Percentiles rank a stretch among this genome's conserved stretches.
phyloP scores from a whole-genome alignment of 805 yeast species.

The Lipomyces spencermartinsiae region DNA sequence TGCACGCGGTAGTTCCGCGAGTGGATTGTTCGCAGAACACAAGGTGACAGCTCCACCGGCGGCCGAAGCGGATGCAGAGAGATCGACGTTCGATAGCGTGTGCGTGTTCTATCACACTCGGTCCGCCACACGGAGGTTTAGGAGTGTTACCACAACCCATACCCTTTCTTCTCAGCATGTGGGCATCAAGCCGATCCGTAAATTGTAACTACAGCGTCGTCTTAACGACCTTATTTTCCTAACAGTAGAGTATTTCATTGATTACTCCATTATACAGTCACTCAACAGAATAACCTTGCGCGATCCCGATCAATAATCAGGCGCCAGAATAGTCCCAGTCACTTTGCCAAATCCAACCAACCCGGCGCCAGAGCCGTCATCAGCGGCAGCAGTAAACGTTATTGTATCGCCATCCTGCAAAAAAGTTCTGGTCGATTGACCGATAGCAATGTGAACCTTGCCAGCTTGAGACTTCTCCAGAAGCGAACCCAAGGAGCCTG shows the following conservation, averaged over 20 bases:
- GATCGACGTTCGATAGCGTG: no score
- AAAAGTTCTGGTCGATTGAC: conserved; percentile 20
- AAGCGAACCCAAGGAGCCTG: conserved; percentile 37
- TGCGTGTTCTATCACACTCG: no score
- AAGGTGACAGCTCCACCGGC: no score
- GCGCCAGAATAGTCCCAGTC: conserved; percentile 26
- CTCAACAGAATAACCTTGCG: neutral
- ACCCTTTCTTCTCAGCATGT: no score
- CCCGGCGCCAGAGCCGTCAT: conserved; percentile 16
- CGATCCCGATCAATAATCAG: neutral
- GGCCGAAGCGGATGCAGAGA: no score
- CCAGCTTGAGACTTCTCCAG: conserved; percentile 39
- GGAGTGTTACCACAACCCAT: no score
- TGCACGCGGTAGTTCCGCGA: no score
- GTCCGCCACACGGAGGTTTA: no score
- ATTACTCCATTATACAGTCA: neutral
- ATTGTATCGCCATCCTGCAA: conserved; percentile 38
- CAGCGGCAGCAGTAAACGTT: conserved; percentile 32
- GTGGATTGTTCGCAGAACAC: no score
- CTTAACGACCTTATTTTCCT: neutral
- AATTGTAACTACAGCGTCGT: neutral
- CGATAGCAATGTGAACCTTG: conserved; percentile 11
- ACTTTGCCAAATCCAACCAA: conserved; percentile 39
- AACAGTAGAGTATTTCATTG: neutral
- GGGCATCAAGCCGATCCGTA: no score